A percentile compares a stretch with the other conserved stretches of the same genome.
These are phyloP conservation scores for Calonectria hongkongensis DNA, from an alignment of 2,329 filamentous ascomycete species.

Conservation along the genomic window DNA sequence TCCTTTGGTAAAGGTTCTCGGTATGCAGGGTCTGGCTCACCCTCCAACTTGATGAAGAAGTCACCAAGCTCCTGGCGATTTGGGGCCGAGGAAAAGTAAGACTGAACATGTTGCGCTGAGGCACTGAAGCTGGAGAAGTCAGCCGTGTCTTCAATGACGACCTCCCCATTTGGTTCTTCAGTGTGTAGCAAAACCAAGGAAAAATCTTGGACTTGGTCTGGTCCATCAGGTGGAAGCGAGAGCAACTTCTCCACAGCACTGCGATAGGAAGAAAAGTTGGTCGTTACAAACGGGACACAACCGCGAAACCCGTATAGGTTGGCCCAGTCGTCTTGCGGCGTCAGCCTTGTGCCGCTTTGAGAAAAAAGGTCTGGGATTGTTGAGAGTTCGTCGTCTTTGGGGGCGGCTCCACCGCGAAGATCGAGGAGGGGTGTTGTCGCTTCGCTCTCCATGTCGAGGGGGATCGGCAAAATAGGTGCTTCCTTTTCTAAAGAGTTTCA, in stretches of 20 bases:
- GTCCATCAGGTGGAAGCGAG: conserved; percentile 35
- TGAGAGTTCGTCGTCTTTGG: neutral
- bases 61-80: conserved; percentile 41
- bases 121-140: conserved; percentile 34
- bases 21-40: conserved; percentile 23
- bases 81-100: conserved; percentile 25
- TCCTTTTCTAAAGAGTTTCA: conserved; percentile 43
- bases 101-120: conserved; percentile 15
- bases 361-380: conserved; percentile 34
- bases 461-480: conserved; percentile 29
- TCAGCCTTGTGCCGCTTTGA: neutral
- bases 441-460: conserved; percentile 8
- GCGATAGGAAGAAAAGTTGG: conserved; percentile 47
- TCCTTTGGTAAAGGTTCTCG: conserved; percentile 50
- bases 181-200: conserved; percentile 43
- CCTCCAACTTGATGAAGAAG: conserved; percentile 50
- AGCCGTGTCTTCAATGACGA: conserved; percentile 35
- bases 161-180: neutral
- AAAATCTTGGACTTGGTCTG: neutral
- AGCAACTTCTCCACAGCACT: conserved; percentile 52
- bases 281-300: conserved; percentile 49
- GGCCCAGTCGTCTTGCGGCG: conserved; percentile 37
- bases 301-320: conserved; percentile 59
- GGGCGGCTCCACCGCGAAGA: conserved; percentile 2
- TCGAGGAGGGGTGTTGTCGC: neutral